These are phyloP conservation scores for Cryphonectria radicalis DNA, from an alignment of 2,329 filamentous ascomycete genomes.

Conservation along the genomic window DNA sequence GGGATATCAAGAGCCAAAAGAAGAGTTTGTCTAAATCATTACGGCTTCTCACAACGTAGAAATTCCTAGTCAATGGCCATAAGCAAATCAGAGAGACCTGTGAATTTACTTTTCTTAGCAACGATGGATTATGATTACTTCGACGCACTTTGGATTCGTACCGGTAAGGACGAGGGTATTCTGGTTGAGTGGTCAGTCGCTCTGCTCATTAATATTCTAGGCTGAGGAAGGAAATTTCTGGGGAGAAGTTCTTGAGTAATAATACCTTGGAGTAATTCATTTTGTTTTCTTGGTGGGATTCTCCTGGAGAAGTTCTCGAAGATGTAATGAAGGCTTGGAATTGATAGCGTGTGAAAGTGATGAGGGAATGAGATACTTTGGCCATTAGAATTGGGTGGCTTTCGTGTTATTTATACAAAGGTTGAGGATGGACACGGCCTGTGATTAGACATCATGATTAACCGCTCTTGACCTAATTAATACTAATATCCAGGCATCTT, in stretches of 20 bases:
- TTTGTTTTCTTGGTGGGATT: not conserved
- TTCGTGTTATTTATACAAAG: not conserved
- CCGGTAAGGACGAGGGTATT: not conserved
- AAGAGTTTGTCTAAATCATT: no score
- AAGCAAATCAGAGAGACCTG: no score
- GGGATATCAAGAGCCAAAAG: no score
- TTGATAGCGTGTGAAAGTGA: not conserved
- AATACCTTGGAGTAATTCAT: constrained; percentile 1
- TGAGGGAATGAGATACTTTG: not conserved
- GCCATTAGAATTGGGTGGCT: not conserved
- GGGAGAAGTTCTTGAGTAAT: not conserved
- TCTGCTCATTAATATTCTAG: not conserved
- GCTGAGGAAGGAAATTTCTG: not conserved
- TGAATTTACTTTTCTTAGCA: no score
- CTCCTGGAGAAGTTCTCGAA: not conserved
- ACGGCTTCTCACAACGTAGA: not conserved
- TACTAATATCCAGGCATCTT: not conserved
- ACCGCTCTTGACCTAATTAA: not conserved
- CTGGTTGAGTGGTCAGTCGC: not conserved
- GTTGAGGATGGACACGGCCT: not conserved
- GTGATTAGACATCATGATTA: not conserved
- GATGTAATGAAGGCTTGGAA: not conserved
- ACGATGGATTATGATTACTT: no score
- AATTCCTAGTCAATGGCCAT: no score
- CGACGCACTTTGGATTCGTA: no score